Percentiles rank a stretch among this genome's conserved stretches.
phyloP scores from a whole-genome alignment of 345 rosid species.

The Orychophragmus violaceus region DNA sequence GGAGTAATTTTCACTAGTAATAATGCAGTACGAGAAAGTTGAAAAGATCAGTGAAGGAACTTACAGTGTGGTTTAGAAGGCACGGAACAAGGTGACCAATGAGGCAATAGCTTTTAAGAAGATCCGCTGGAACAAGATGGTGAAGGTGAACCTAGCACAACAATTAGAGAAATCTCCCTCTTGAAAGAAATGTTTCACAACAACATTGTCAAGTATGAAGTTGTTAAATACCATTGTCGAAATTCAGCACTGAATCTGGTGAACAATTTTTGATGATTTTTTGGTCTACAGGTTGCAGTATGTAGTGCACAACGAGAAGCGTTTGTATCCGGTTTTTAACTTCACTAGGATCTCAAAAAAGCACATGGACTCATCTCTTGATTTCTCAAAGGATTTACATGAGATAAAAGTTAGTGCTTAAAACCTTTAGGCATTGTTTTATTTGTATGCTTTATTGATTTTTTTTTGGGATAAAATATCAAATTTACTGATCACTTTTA shows the following conservation, averaged over 20 bases:
- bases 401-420: constrained; percentile 59
- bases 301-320: constrained; percentile 96
- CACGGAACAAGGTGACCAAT: constrained; percentile 77
- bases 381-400: constrained; percentile 76
- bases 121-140: constrained; percentile 98
- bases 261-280: not conserved
- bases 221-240: not conserved
- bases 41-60: constrained; percentile 99
- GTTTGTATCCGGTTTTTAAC: constrained; percentile 91
- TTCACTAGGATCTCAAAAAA: constrained; percentile 95
- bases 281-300: constrained; percentile 71
- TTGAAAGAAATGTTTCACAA: constrained; percentile 97
- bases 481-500: too few species aligned
- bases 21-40: constrained; percentile 83
- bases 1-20: too few species aligned
- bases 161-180: constrained; percentile 90
- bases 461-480: too few species aligned
- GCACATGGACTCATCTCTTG: constrained; percentile 95
- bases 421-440: not conserved
- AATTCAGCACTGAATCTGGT: not conserved
- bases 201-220: constrained; percentile 74
- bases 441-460: not conserved
- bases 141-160: constrained; percentile 98
- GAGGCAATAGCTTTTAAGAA: constrained; percentile 94
- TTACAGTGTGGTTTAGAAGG: constrained; percentile 95